These are phyloP conservation scores for Byssochlamys sp. DNA, from an alignment of 2,329 filamentous ascomycete species.

Conservation along the genomic window DNA sequence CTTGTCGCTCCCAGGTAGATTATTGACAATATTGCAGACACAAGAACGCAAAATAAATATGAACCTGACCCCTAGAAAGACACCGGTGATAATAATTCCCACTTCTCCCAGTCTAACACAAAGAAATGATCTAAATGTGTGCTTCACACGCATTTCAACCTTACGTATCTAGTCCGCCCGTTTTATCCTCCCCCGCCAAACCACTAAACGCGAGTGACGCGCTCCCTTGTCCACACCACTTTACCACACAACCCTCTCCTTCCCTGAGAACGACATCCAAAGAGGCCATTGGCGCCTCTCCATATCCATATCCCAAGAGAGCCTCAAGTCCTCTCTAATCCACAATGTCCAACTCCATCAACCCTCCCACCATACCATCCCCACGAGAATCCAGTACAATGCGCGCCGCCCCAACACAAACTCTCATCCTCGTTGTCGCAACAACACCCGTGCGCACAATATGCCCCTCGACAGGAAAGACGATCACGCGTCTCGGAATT, in stretches of 20 bases:
- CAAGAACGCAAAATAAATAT: too few relatives aligned
- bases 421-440: conserved; percentile 84
- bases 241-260: neutral
- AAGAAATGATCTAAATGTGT: neutral
- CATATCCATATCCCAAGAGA: neutral
- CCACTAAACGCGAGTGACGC: neutral
- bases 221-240: too few relatives aligned
- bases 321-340: conserved; percentile 12
- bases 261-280: neutral
- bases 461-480: conserved; percentile 38
- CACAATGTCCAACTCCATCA: conserved; percentile 9
- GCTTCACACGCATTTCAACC: neutral
- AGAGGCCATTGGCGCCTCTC: neutral
- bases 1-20: too few relatives aligned
- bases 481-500: conserved; percentile 74
- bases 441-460: conserved; percentile 55
- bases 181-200: neutral
- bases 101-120: too few relatives aligned
- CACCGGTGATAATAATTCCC: too few relatives aligned
- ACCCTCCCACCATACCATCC: conserved; percentile 8
- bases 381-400: conserved; percentile 2
- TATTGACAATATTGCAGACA: too few relatives aligned
- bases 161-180: neutral
- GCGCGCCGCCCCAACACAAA: conserved; percentile 27
- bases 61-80: too few relatives aligned